Base-by-base conservation (phyloP, 2,329 filamentous ascomycete genomes). In the Colletotrichum godetiae region DNA sequence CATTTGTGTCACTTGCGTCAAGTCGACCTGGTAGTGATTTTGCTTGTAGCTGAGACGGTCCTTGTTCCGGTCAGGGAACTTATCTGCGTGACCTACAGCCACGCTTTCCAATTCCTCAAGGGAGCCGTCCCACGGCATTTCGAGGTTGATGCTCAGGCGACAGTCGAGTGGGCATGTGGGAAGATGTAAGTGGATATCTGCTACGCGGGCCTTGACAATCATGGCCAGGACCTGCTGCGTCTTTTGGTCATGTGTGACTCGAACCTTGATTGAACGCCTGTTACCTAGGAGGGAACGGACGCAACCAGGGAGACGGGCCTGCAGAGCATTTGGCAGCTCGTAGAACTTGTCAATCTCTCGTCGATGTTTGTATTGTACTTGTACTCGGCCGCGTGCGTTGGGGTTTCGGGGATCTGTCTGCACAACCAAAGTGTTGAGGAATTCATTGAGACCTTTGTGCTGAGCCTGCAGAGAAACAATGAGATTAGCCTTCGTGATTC, bases 31-130 rank as follows among this genome's bases (percentile, higher is more conserved):
- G 80, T 97, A 98, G 67, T 91, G 91, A 53, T 95, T 89, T 81
- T 98, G 97, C 11, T 89, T 92, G 83, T 99, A 99, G 80, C 94
- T 97, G 80, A 99, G 86, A 22, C 97, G 91, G 82, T 99, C 95
- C 82, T 99, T 99, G 77, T 91, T 92, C 7, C 95, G 91, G 78
- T 94, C 92, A 7, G 88, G 84, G 76, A 82, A 81, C 33, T 79
- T 85, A 78, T 79, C 86, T 76, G 68, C 82, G 76, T 77, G 83
- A 66, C 75, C 78, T 55, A 78, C 81, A 60, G 78, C 78, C 64
- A 83, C 69, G 29, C 81, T 79, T 77, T 89, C 86, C 15, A 91
- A 81, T 72, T 90, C 89, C 52, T 89, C 85, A 4, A 91, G 86
- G 0, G 93, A 78, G 1, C 95, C 94, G 4, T 95, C 89, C 86